phyloP scores from a whole-genome alignment of 129 eudicot genomes.

The sunflower (Helianthus annuus) region DNA sequence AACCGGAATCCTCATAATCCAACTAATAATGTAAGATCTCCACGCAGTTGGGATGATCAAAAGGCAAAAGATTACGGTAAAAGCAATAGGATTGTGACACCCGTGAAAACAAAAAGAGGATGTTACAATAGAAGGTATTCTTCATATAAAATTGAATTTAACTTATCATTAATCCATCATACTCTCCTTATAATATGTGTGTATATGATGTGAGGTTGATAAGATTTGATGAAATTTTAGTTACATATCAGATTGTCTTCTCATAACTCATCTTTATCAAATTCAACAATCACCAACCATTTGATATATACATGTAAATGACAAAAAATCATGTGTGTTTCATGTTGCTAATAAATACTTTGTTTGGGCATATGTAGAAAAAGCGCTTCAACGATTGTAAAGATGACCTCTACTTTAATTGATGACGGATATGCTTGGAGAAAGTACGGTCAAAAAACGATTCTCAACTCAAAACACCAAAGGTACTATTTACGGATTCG shows the following conservation, averaged over 20 bases:
- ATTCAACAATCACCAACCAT: neutral
- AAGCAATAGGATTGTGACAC: constrained; percentile 28
- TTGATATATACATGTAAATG: neutral
- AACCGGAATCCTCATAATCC: constrained; percentile 23
- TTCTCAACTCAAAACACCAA: constrained; percentile 52
- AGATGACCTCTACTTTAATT: constrained; percentile 18
- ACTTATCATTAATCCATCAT: too few relatives aligned
- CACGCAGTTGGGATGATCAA: constrained; percentile 15
- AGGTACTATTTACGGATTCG: constrained; percentile 36
- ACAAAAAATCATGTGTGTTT: neutral
- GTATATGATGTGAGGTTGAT: neutral
- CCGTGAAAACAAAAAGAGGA: constrained; percentile 50
- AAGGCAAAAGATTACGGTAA: constrained; percentile 43
- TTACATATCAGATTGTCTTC: neutral
- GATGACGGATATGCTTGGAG: constrained; percentile 84
- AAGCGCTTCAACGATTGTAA: constrained; percentile 29
- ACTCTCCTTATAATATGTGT: neutral
- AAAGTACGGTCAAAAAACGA: constrained; percentile 71
- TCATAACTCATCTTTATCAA: neutral
- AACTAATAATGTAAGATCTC: constrained; percentile 7
- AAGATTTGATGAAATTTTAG: neutral
- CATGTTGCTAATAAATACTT: neutral
- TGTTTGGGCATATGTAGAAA: constrained; percentile 38
- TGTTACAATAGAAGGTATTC: constrained; percentile 67
- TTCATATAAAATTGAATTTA: neutral